Evolutionary conservation across 2,329 filamentous ascomycete species (phyloP), one percentile per base, ranked within the genome.

Genomic region (Cryoendolithus antarcticus): DNA sequence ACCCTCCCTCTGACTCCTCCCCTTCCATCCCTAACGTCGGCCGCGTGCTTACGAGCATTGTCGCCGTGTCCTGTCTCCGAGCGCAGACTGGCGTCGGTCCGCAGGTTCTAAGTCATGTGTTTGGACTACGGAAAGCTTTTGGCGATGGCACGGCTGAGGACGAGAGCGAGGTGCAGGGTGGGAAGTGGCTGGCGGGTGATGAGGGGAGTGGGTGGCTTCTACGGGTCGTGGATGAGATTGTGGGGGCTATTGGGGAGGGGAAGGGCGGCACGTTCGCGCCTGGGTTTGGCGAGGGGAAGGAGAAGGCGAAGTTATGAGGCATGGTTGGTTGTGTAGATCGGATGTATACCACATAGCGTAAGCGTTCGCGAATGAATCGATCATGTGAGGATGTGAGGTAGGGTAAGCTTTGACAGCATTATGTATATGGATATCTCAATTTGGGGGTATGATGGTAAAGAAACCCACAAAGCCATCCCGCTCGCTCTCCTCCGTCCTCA

Each of bases 61-160:
- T 86, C 4, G 85, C 81, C 0, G 71, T 93, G 27, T 70, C 82
- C 4, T 86, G 82, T 52, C 58, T 93, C 57, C 64, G 85, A 3
- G 73, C 84, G 32, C 85, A 91, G 67, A 82, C 80, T 7, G 85
- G 85, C 1, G 85, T 91, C 0, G 85, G 77, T 0, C 85, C 84
- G 1, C 85, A 91, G 66, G 82, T 93, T 9, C 62, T 82, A 11
- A 85, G 79, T 48, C 85, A 93, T 60, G 70, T 91, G 0, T 89
- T 86, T 62, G 85, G 85, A 0, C 56, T 93, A 60, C 63, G 81
- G 42, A 91, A 91, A 65, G 82, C 76, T 1, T 69, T 81, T 37
- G 75, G 82, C 46, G 78, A 86, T 1, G 66, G 64, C 12, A 21
- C 19, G 19, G 57, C 61, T 37, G 69, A 71, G 40, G 64, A 66